Percentiles rank a stretch among this genome's conserved stretches.
These are phyloP conservation scores for Zea luxurians DNA, from an alignment of 176 grass and related monocot genomes.

Conservation along the genomic window DNA sequence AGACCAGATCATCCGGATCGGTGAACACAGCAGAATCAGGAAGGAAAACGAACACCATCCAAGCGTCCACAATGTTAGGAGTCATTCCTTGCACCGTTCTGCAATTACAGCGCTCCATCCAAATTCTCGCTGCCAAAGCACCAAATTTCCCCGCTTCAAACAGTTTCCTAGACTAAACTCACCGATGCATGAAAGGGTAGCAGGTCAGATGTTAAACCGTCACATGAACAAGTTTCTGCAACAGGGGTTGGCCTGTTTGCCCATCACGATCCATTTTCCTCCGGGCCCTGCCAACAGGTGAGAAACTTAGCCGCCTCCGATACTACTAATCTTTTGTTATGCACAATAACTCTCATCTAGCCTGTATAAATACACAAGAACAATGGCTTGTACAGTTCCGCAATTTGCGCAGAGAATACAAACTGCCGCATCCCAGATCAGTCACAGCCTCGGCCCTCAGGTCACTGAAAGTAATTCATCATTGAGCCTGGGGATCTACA, in stretches of 20 bases:
- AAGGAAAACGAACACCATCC: not conserved
- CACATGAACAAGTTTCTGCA: not conserved
- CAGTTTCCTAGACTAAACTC: not conserved
- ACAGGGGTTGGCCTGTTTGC: not conserved
- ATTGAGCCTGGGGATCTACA: constrained; percentile 43
- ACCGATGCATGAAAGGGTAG: not conserved
- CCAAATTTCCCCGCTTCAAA: not conserved
- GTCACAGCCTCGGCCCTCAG: not conserved
- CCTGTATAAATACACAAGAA: constrained; percentile 48
- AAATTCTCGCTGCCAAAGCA: not conserved
- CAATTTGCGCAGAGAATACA: constrained; percentile 28
- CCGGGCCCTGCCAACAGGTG: constrained; percentile 5
- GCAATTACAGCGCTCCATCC: not conserved
- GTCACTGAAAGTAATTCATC: not conserved
- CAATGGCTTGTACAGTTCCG: constrained; percentile 36
- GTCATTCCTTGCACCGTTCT: constrained; percentile 10
- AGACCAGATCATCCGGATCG: not conserved
- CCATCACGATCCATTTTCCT: constrained; percentile 22
- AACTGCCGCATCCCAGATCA: constrained; percentile 6
- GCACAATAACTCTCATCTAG: constrained; percentile 54
- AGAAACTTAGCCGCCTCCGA: constrained; percentile 23
- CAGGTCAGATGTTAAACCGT: constrained; percentile 38
- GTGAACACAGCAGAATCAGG: not conserved
- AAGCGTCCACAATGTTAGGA: not conserved
- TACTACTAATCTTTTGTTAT: constrained; percentile 46